Conservation (phyloP, 768 basidiomycete genomes). For the Chalciporus pseudorubinellus region DNA sequence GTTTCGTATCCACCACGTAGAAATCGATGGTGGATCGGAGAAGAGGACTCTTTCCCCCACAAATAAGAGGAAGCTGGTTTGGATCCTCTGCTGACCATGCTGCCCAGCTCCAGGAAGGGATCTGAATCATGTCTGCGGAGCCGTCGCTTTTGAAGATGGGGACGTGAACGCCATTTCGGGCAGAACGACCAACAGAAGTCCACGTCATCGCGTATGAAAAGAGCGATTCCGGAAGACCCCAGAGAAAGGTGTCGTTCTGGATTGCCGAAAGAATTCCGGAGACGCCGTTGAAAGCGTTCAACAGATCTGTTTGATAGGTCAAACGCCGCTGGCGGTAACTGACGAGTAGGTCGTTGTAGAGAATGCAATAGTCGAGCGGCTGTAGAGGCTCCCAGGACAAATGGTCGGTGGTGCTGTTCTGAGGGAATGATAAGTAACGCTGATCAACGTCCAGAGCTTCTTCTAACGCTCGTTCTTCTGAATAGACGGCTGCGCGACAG, state of each 20-base stretch:
- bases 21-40: constrained; percentile 6
- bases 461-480: constrained; percentile 15
- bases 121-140: not conserved
- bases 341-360: not conserved
- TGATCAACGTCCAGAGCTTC: not conserved
- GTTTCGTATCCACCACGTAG: constrained; percentile 3
- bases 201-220: constrained; percentile 15
- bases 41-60: rapidly evolving
- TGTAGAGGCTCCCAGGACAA: constrained; percentile 1
- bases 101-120: constrained; percentile 23
- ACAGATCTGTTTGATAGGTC: constrained; percentile 14
- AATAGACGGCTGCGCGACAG: constrained; percentile 7
- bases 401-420: not conserved
- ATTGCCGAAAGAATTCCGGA: constrained; percentile 8
- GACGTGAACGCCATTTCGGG: not conserved
- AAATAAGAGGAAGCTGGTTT: not conserved
- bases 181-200: not conserved
- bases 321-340: constrained; percentile 10
- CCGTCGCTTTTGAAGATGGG: constrained; percentile 7
- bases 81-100: constrained; percentile 2
- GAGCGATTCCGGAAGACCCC: constrained; percentile 14
- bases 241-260: constrained; percentile 13
- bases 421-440: not conserved
- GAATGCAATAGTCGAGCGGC: not conserved
- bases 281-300: constrained; percentile 16